phyloP scores from a whole-genome alignment of 1,139 yeast species.

The Saccharomyces hybrid region DNA sequence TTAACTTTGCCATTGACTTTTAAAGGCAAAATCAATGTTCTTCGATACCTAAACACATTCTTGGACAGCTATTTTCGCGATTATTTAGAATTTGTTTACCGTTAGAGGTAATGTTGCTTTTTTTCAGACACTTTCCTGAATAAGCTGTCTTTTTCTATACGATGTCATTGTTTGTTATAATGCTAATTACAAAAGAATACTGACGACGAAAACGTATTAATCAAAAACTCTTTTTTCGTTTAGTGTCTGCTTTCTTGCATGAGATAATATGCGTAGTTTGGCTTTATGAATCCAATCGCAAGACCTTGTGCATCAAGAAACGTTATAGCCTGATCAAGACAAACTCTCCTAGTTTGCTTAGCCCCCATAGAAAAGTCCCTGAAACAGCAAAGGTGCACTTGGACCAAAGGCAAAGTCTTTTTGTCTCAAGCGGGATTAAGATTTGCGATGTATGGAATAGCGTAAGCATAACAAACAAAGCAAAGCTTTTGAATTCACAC shows the following conservation, averaged over 20 bases:
- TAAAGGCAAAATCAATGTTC: not conserved
- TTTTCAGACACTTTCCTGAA: not conserved
- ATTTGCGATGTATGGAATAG: not conserved
- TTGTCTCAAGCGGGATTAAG: not conserved
- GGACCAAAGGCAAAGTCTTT: not conserved
- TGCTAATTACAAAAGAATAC: not conserved
- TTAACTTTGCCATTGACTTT: not conserved
- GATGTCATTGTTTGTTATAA: not conserved
- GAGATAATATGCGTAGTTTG: not conserved
- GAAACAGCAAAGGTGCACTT: not conserved
- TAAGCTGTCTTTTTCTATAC: not conserved
- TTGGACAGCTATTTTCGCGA: not conserved
- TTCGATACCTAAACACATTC: not conserved
- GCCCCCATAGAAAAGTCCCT: not conserved
- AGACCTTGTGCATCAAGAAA: not conserved
- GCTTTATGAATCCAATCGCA: not conserved
- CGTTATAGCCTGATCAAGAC: not conserved
- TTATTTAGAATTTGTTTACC: not conserved
- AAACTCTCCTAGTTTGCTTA: not conserved
- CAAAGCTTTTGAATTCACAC: not conserved
- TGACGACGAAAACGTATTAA: not conserved
- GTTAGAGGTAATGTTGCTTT: not conserved
- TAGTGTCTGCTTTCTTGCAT: not conserved
- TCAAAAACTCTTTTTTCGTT: not conserved
- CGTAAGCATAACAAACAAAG: not conserved